Evolutionary conservation across 208 protist genomes (phyloP).

Genomic region (Naegleria fowleri): DNA sequence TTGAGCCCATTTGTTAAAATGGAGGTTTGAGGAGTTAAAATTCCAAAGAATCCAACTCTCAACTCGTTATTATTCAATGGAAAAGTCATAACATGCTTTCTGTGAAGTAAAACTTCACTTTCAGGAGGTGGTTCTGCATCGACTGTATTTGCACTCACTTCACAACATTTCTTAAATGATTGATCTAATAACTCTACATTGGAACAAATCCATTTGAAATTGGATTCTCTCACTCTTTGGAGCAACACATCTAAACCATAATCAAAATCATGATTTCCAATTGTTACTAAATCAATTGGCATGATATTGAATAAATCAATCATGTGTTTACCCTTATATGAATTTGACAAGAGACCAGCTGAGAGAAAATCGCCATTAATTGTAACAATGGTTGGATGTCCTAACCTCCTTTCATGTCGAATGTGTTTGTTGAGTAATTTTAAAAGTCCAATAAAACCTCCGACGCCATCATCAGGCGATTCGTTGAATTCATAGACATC

Average conservation of each 20-base stretch:
- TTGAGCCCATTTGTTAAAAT: neutral
- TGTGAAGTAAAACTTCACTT: neutral
- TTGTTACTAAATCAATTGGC: neutral
- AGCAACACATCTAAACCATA: neutral
- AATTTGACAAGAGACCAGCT: neutral
- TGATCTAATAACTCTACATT: neutral
- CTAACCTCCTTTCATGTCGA: neutral
- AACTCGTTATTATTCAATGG: neutral
- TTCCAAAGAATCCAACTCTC: neutral
- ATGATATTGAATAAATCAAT: constrained; percentile 1
- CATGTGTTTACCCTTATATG: neutral
- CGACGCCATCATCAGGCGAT: neutral
- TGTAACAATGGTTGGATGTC: neutral
- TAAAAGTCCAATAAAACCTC: neutral
- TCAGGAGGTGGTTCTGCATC: neutral
- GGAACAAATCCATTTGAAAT: neutral
- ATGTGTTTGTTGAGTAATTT: neutral
- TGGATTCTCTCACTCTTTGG: neutral
- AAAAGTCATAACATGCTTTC: neutral
- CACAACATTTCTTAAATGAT: neutral
- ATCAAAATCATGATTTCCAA: constrained; percentile 23
- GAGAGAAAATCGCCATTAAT: neutral
- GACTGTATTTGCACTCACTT: neutral
- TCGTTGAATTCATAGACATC: constrained; percentile 8
- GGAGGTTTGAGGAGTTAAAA: neutral